Evolutionary conservation across 306 rosid species (phyloP).

Genomic region (Sophora flavescens): DNA sequence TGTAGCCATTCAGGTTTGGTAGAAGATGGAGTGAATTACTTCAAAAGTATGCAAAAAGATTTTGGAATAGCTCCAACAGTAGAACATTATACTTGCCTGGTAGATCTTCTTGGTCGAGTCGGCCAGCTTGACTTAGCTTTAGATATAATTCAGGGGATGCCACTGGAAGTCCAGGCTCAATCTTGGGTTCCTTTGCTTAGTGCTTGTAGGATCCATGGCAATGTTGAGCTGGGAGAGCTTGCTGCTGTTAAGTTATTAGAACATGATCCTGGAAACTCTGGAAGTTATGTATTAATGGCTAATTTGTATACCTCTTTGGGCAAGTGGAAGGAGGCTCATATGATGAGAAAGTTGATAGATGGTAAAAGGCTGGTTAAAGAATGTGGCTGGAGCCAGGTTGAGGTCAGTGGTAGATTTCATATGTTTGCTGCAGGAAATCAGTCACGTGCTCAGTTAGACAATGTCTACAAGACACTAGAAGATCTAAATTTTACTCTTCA

Average conservation of each 20-base stretch:
- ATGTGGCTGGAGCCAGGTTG: slow-evolving; percentile 75
- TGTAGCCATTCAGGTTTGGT: slow-evolving; percentile 80
- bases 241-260: slow-evolving; percentile 52
- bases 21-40: slow-evolving; percentile 68
- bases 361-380: slow-evolving; percentile 65
- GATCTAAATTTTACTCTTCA: slow-evolving; percentile 42
- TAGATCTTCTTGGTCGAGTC: slow-evolving; percentile 72
- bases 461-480: slow-evolving; percentile 25
- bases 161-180: slow-evolving; percentile 57
- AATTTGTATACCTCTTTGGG: slow-evolving; percentile 68
- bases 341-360: slow-evolving; percentile 57
- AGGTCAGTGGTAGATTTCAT: slow-evolving; percentile 50
- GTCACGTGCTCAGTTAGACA: slow-evolving; percentile 32
- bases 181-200: slow-evolving; percentile 71
- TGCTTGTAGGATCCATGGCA: slow-evolving; percentile 70
- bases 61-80: slow-evolving; percentile 61
- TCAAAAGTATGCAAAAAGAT: slow-evolving; percentile 66
- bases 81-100: slow-evolving; percentile 70
- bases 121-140: slow-evolving; percentile 67
- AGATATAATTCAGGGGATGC: slow-evolving; percentile 65
- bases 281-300: slow-evolving; percentile 63
- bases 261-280: slow-evolving; percentile 46
- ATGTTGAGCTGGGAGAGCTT: slow-evolving; percentile 59
- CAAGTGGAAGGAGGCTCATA: slow-evolving; percentile 74
- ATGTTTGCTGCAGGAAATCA: slow-evolving; percentile 51